Conservation (phyloP, 1,139 yeast genomes). For the Scheffersomyces quercinus region DNA sequence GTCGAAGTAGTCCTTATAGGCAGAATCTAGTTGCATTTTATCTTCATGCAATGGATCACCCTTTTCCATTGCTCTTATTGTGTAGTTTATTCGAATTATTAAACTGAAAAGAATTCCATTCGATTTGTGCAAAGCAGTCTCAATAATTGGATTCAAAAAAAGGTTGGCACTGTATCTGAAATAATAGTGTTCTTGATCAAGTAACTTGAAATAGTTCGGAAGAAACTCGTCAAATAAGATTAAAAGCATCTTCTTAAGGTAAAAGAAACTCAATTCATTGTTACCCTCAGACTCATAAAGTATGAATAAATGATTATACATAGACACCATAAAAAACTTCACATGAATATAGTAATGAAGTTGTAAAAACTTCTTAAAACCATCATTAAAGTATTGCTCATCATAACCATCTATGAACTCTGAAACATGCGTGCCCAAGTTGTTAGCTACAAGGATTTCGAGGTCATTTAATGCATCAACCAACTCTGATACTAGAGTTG, state of each 20-base stretch:
- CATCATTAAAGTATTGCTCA: constrained; percentile 1
- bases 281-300: constrained; percentile 13
- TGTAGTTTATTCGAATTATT: constrained; percentile 14
- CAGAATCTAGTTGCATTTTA: constrained; percentile 8
- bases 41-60: constrained; percentile 10
- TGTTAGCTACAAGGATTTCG: constrained; percentile 6
- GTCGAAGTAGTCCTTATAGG: constrained; percentile 12
- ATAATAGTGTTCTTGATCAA: constrained; percentile 12
- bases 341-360: constrained; percentile 11
- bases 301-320: constrained; percentile 16
- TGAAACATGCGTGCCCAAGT: constrained; percentile 2
- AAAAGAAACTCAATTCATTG: constrained; percentile 12
- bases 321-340: constrained; percentile 12
- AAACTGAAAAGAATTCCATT: constrained; percentile 13
- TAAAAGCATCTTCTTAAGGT: constrained; percentile 15
- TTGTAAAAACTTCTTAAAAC: constrained; percentile 2
- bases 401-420: constrained; percentile 3
- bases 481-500: constrained; percentile 8
- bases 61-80: constrained; percentile 10
- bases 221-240: constrained; percentile 14
- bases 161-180: constrained; percentile 10
- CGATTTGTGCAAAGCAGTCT: constrained; percentile 13
- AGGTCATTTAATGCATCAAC: constrained; percentile 8
- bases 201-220: constrained; percentile 14
- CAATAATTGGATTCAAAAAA: constrained; percentile 15